Conservation (phyloP, 441 rosid genomes). For the Theobroma grandiflorum region DNA sequence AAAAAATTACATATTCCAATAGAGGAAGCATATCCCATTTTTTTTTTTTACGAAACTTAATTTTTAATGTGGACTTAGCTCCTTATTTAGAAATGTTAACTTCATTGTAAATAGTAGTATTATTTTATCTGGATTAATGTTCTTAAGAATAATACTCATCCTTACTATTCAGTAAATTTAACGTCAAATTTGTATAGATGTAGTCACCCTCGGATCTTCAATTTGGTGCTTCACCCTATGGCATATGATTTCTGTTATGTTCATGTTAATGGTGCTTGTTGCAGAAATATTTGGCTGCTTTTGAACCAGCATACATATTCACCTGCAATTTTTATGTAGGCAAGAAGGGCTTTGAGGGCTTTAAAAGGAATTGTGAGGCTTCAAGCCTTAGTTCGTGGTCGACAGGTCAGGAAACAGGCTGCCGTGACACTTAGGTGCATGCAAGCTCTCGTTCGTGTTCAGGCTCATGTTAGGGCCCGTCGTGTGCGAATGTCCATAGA, state of each 20-base stretch:
- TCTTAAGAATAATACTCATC: background rate
- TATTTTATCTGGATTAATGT: background rate
- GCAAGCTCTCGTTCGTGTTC: conserved; percentile 98
- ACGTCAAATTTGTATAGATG: background rate
- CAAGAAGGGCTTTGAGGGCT: conserved; percentile 91
- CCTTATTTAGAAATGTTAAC: background rate
- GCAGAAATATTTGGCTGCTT: background rate
- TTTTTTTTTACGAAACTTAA: background rate
- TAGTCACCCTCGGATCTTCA: background rate
- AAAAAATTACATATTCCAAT: background rate
- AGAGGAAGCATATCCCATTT: background rate
- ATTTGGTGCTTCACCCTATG: background rate
- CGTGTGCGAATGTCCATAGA: conserved; percentile 84
- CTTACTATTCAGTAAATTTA: background rate
- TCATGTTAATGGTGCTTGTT: background rate
- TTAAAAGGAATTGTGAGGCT: conserved; percentile 94
- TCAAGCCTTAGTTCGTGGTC: conserved; percentile 94
- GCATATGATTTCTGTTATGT: background rate
- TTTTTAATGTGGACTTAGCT: background rate
- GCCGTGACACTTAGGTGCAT: conserved; percentile 92
- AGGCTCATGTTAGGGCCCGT: conserved; percentile 92
- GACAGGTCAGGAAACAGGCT: conserved; percentile 97
- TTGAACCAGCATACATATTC: background rate
- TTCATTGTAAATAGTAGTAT: background rate
- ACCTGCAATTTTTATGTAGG: conserved; percentile 44